Percentiles rank a stretch among this genome's conserved stretches.
phyloP scores from a whole-genome alignment of 139 green algal genomes.

The Mychonastes homosphaera region DNA sequence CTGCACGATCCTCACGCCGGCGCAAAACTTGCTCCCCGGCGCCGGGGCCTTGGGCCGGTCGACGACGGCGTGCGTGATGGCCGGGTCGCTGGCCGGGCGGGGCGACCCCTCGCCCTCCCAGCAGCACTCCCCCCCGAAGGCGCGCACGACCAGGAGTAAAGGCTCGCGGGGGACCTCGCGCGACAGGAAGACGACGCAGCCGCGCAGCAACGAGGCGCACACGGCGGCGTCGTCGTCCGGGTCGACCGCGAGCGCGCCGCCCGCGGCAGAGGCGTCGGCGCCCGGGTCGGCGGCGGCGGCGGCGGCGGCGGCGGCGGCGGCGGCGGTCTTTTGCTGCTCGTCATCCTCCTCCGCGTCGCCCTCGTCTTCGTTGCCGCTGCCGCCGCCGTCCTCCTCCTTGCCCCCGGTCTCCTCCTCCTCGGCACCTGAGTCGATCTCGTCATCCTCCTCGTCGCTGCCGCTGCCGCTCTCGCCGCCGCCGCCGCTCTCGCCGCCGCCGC shows the following conservation, averaged over 20 bases:
- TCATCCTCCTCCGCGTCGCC: slow-evolving; percentile 14
- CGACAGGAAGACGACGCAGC: slow-evolving; percentile 82
- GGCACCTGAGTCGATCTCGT: slow-evolving; percentile 26
- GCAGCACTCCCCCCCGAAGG: slow-evolving; percentile 79
- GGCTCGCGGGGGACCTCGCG: slow-evolving; percentile 79
- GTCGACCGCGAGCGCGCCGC: slow-evolving; percentile 45
- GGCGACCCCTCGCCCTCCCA: slow-evolving; percentile 90
- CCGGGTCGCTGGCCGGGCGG: slow-evolving; percentile 43
- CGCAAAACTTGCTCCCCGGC: too few species aligned
- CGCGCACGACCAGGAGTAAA: slow-evolving; percentile 81
- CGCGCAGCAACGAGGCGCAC: slow-evolving; percentile 75
- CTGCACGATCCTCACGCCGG: too few species aligned
- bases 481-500: slow-evolving; percentile 11
- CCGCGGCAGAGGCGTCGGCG: slow-evolving; percentile 29
- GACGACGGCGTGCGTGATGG: slow-evolving; percentile 88
- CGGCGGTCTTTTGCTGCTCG: slow-evolving; percentile 6
- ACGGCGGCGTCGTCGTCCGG: slow-evolving; percentile 55
- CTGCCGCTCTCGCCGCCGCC: slow-evolving; percentile 3
- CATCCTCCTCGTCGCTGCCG: slow-evolving; percentile 6
- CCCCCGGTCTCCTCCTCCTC: slow-evolving; percentile 10
- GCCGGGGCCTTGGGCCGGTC: slow-evolving; percentile 43
- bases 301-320: slow-evolving; percentile 4
- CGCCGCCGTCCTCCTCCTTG: slow-evolving; percentile 1
- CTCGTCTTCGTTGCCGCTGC: slow-evolving; percentile 1
- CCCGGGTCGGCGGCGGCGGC: slow-evolving; percentile 5